Evolutionary conservation across 805 yeast genomes (phyloP).

Genomic region (Metschnikowia vanudenii): DNA sequence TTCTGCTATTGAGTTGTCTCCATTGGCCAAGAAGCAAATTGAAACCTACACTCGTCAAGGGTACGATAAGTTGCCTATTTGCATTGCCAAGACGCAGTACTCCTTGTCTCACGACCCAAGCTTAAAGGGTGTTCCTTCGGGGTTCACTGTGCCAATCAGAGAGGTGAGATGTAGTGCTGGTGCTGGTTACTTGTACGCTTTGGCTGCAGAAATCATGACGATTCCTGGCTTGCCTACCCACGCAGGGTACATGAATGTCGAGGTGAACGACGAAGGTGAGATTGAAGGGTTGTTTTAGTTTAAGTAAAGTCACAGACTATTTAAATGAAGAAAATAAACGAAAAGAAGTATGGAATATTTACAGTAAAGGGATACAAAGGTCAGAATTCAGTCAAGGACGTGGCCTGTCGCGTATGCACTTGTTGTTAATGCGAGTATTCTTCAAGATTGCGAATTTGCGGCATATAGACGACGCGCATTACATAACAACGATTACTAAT

Average conservation of each 20-base stretch:
- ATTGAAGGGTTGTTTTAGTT: slow-evolving; percentile 84
- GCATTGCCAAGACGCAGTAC: slow-evolving; percentile 97
- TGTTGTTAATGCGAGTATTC: too few species aligned
- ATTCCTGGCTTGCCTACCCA: slow-evolving; percentile 97
- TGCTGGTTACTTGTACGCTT: slow-evolving; percentile 94
- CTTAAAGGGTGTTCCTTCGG: slow-evolving; percentile 92
- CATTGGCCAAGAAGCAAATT: slow-evolving; percentile 77
- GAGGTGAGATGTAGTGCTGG: slow-evolving; percentile 94
- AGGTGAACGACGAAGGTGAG: slow-evolving; percentile 84
- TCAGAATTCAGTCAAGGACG: too few species aligned
- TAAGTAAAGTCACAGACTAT: slow-evolving; percentile 5
- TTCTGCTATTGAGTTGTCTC: slow-evolving; percentile 73
- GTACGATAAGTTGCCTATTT: slow-evolving; percentile 85
- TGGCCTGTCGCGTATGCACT: too few species aligned
- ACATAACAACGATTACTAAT: too few species aligned
- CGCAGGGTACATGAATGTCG: slow-evolving; percentile 96
- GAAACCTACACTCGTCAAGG: slow-evolving; percentile 84
- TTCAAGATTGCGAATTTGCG: neutral
- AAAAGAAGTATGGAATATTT: too few species aligned
- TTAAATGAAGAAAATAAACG: neutral
- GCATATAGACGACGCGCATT: neutral
- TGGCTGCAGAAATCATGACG: slow-evolving; percentile 96
- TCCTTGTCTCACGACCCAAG: slow-evolving; percentile 91
- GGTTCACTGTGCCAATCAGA: slow-evolving; percentile 89
- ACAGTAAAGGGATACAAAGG: too few species aligned